A percentile compares a stretch with the other conserved stretches of the same genome.
These are phyloP conservation scores for Polyporus arcularius DNA, from an alignment of 768 basidiomycete genomes.

Conservation along the genomic window DNA sequence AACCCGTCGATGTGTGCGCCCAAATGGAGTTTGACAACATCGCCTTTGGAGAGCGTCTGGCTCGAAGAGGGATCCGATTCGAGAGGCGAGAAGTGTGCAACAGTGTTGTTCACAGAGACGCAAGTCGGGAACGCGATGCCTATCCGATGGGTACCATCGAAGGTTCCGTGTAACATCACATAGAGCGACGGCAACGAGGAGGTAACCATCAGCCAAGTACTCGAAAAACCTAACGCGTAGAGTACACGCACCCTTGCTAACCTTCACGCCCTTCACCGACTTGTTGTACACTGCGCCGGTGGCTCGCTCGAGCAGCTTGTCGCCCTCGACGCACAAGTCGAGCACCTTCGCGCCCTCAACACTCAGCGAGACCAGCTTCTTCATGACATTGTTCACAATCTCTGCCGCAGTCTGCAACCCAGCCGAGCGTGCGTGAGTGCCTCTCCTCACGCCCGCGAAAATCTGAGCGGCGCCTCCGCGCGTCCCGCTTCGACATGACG, in stretches of 20 bases:
- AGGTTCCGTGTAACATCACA: neutral
- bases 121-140: constrained; percentile 94
- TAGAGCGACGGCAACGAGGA: neutral
- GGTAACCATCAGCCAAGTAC: neutral
- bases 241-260: constrained; percentile 70
- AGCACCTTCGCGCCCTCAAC: constrained; percentile 85
- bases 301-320: constrained; percentile 88
- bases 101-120: constrained; percentile 92
- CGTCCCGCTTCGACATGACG: constrained; percentile 2
- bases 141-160: constrained; percentile 28
- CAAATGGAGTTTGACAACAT: constrained; percentile 94
- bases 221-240: neutral
- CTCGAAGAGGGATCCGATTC: constrained; percentile 76
- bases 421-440: neutral
- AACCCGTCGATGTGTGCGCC: constrained; percentile 99
- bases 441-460: neutral
- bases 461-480: constrained; percentile 7
- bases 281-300: constrained; percentile 90
- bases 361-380: constrained; percentile 76
- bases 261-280: constrained; percentile 82
- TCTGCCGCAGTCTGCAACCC: constrained; percentile 78
- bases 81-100: constrained; percentile 96
- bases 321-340: constrained; percentile 91
- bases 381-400: constrained; percentile 82
- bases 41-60: constrained; percentile 74